Evolutionary conservation across 2,329 filamentous ascomycete species (phyloP).

Genomic region (Colletotrichum tamarilloi): DNA sequence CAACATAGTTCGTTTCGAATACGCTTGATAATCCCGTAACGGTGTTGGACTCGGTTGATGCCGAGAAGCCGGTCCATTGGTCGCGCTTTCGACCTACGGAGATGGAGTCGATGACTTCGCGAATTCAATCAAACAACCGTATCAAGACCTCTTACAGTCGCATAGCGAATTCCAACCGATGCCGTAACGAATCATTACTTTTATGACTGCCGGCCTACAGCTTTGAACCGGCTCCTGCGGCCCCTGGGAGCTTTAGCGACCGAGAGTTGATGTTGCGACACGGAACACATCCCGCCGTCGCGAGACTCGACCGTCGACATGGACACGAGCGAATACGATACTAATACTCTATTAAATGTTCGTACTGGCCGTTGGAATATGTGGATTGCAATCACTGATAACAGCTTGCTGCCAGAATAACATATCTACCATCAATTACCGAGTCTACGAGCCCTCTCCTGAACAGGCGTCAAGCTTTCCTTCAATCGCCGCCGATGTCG

Average conservation of each 20-base stretch:
- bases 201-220: constrained; percentile 29
- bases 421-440: constrained; percentile 65
- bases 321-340: constrained; percentile 73
- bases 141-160: constrained; percentile 9
- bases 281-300: constrained; percentile 26
- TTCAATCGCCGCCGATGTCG: constrained; percentile 61
- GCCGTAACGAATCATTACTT: constrained; percentile 9
- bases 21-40: constrained; percentile 3
- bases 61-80: constrained; percentile 33
- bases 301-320: constrained; percentile 59
- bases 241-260: constrained; percentile 29
- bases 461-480: constrained; percentile 57
- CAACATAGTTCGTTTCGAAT: not conserved
- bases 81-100: constrained; percentile 43
- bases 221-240: constrained; percentile 26
- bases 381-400: constrained; percentile 33
- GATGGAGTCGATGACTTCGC: constrained; percentile 49
- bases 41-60: constrained; percentile 25
- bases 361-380: constrained; percentile 40
- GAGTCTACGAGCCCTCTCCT: constrained; percentile 63
- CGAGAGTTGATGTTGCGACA: constrained; percentile 37
- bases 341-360: constrained; percentile 70
- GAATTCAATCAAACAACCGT: constrained; percentile 26
- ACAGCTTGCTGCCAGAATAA: constrained; percentile 57
- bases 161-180: constrained; percentile 10